Evolutionary conservation across 805 yeast genomes (phyloP), one percentile per base, ranked within the genome.

Genomic region (Myxozyma sirexii): DNA sequence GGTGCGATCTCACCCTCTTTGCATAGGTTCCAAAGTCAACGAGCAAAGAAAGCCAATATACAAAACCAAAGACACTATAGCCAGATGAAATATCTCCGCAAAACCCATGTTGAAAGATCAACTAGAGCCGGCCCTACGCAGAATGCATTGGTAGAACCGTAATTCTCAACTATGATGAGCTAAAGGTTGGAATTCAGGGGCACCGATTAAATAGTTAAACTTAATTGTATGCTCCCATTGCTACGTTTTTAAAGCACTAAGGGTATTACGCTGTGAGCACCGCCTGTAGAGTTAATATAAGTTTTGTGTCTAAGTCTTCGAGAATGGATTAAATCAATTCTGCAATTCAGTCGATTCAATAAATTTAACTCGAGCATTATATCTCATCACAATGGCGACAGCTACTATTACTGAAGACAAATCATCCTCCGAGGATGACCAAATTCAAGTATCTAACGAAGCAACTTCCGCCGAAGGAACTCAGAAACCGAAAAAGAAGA

Each of bases 11-110:
- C 33, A 60, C 64, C 39, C 35, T 27, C 64, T 42, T 43, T 60
- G 64, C 26, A 60, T 56, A 2, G 62, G 62, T 45, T 60, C 64
- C 13, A 47, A 44, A 7, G 48, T 17, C 7, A 54, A 29, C 4
- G 57, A 44, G n/a, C 21, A 12, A 12, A 59, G 21, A 27, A 50
- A 48, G 3, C 42, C 43, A 6, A 45, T 2, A 39, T 59, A 59
- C 4, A 42, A 39, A 2, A 55, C 10, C 7, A 35, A 10, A 1
- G 12, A 7, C 3, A 23, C 13, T 23, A 48, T 12, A 4, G 19
- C 23, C 31, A 48, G 33, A 23, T 21, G 23, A 21, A 35, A 21
- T 12, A 48, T 21, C 33, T 37, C 35, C 23, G 42, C 8, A 12
- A 37, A 21, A 37, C 19, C 15, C 52, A 48, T 48, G 8, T 12